Base-by-base conservation (phyloP, 306 rosid species). In the Lathyrus oleraceus region DNA sequence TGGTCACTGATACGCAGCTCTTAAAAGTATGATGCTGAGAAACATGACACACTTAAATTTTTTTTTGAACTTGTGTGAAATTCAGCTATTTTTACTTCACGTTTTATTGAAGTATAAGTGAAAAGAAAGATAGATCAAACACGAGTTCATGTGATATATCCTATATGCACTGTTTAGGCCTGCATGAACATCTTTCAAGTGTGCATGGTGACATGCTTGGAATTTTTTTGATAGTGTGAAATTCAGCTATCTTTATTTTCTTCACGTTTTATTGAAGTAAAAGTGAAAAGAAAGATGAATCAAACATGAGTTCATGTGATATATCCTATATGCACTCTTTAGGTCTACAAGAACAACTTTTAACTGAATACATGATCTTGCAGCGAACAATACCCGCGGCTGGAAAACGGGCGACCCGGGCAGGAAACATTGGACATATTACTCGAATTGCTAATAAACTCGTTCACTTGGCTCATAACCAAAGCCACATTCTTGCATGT, bases 401-500 rank as follows among this genome's bases (percentile, higher is more conserved):
- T 62, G 95, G 92, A 52, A 87, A 79, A 72, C 86, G 0, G 65
- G 89, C 85, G 6, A 86, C 93, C 23, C 88, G 93, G 73, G 84
- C 67, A 14, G 97, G 99, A 74, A 89, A 91, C 81, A 74, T 95
- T 71, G 97, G 99, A 23, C 99, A 91, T 75, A 87, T 89, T 43
- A 91, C 96, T 17, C 84, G 86, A 21, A 85, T 89, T 63, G 82
- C 87, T 61, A 95, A 87, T 64, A 95, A 87, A 84, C 86, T 95
- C 58, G 52, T 86, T 76, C 88, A 91, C 48, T 65, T 95, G 78
- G 87, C 86, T 52, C 90, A 80, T 61, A 77, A 79, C 85, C 92
- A 60, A 79, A 83, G 85, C 81, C 73, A 66, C 32, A 69, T 95
- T 52, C 83, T 77, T 61, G 69, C 88, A 57, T 78, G 47, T 81